These are phyloP conservation scores for Westerdykella sp. DNA, from an alignment of 2,329 filamentous ascomycete genomes.

Conservation along the genomic window DNA sequence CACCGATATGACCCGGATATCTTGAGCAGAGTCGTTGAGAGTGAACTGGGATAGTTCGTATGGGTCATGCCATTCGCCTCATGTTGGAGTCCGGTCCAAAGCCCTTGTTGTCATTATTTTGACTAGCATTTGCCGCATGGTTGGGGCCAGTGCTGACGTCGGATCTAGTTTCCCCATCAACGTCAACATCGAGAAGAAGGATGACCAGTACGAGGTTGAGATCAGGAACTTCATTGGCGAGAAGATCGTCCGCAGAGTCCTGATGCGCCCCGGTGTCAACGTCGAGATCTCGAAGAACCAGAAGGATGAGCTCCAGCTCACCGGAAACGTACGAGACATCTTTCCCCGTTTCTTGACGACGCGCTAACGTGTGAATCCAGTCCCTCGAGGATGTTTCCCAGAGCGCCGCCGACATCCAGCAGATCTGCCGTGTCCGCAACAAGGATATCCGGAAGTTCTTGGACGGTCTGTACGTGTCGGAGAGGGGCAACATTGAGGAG, in stretches of 20 bases:
- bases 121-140: too few relatives aligned
- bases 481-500: conserved; percentile 91
- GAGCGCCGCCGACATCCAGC: conserved; percentile 97
- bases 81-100: too few relatives aligned
- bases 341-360: background rate
- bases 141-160: too few relatives aligned
- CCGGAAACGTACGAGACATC: conserved; percentile 59
- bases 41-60: too few relatives aligned
- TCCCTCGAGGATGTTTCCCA: conserved; percentile 96
- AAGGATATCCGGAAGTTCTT: conserved; percentile 99
- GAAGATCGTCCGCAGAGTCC: conserved; percentile 94
- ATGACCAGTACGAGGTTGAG: conserved; percentile 83
- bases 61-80: too few relatives aligned
- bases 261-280: conserved; percentile 84
- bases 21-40: too few relatives aligned
- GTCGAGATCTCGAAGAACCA: conserved; percentile 83
- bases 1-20: background rate
- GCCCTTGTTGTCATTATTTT: too few relatives aligned
- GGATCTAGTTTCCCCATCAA: conserved; percentile 87
- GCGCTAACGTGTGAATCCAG: conserved; percentile 18
- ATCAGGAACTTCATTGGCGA: conserved; percentile 77
- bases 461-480: conserved; percentile 99
- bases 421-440: conserved; percentile 99
- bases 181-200: conserved; percentile 98
- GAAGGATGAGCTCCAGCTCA: conserved; percentile 95